Base-by-base conservation (phyloP, 2,329 filamentous ascomycete species). In the Chaetoscypha palmicola region DNA sequence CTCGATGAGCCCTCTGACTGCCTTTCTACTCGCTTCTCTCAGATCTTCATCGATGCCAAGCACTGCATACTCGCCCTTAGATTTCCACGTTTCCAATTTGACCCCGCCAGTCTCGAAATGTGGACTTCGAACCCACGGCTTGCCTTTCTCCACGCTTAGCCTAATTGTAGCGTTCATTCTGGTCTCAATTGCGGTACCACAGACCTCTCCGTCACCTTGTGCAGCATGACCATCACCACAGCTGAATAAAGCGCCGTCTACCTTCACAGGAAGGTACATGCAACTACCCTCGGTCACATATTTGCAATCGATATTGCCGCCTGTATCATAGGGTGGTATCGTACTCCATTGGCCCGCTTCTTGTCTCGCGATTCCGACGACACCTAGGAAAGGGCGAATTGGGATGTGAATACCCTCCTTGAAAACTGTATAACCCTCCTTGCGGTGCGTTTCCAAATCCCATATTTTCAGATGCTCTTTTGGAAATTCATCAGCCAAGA, bases 181-280 rank as follows among this genome's bases (percentile, higher is more conserved):
- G 20, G 72, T 75, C 62, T 76, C 73, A 51, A 76, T 72, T 5
- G 73, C 73, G n/a, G 71, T 73, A 4, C 73, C 72, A 50, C 72
- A 75, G 17, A 76, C 68, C 50, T 76, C 73, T 3, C 73, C 73
- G 47, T 74, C 71, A 2, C 73, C 72, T 52, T 76, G 72, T 1
- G 70, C 71, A 2, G 70, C 71, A 55, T 76, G 73, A 0, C 71
- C 72, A 52, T 77, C 72, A 26, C 72, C 72, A 47, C 70, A 73
- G 54, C 69, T 73, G 55, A 76, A 74, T 10, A 74, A 60, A 1
- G 71, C 73, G 0, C 73, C 73, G 2, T 64, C 51, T 0, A 68
- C 67, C 52, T 72, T 66, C 10, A 75, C 66, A 11, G 72, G 72
- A 1, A 76, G 62, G 53, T 68, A 74, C 16, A 76, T 61, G 4